Evolutionary conservation across 768 basidiomycete species (phyloP), one percentile per base, ranked within the genome.

Genomic region (Gelatoporia subvermispora): DNA sequence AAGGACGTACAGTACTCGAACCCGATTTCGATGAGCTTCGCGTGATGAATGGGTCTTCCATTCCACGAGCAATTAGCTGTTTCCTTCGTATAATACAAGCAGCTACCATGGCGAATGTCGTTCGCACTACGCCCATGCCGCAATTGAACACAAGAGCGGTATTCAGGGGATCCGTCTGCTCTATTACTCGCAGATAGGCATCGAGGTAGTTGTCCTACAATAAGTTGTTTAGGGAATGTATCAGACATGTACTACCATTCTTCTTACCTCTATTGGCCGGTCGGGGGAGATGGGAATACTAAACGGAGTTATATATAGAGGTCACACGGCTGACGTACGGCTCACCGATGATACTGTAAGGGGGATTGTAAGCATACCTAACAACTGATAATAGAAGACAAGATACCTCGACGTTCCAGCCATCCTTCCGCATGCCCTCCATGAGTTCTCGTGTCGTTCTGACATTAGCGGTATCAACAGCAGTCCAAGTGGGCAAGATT

Each of bases 81-180:
- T 85, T 88, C 41, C 95, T 74, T 37, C 95, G 75, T 2, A 97
- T 75, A 31, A 99, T 73, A 48, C 84, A 81, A 0, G 95, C 93
- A 7, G 93, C 90, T n/a, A 85, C 79, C 96, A 98, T 98, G 3
- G 91, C 93, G 61, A 96, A 98, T 0, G 94, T 97, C 2, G 93
- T 94, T 17, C 95, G 79, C 1, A 97, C 94, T 2, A 91, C 92
- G 39, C 96, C 96, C 83, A 95, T 93, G 25, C 96, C 95, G 63
- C 95, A 97, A 42, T 88, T 93, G 65, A 98, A 97, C 3, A 98
- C 88, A 17, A 98, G 72, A 0, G 88, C 83, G 0, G 92, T 93
- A 16, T 73, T 72, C 3, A 85, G 68, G 2, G 95, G 94, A 58
- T 95, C 89, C 0, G 86, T 79, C 35, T 77, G 67, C 53, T 82